A percentile compares a stretch with the other conserved stretches of the same genome.
Conservation (phyloP, 371 early-diverging fungal species). For the Smittium culicis region DNA sequence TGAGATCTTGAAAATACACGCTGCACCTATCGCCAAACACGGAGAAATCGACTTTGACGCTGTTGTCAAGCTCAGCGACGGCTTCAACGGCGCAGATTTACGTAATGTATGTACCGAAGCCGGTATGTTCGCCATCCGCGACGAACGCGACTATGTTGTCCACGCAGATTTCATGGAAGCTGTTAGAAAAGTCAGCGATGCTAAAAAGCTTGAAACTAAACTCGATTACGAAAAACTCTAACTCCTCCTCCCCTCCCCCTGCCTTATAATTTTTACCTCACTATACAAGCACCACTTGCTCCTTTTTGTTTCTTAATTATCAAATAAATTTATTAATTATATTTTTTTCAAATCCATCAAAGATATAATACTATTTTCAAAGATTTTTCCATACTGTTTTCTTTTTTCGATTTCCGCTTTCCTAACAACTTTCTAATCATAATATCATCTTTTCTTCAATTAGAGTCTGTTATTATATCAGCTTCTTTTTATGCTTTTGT, state of each 20-base stretch:
- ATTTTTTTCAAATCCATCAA: no score
- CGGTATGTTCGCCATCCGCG: constrained; percentile 99
- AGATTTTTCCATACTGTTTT: no score
- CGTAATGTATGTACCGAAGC: constrained; percentile 99
- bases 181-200: constrained; percentile 94
- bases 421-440: no score
- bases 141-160: constrained; percentile 93
- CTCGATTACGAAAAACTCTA: constrained; percentile 88
- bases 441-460: no score
- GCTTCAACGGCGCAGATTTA: constrained; percentile 99
- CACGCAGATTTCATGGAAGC: constrained; percentile 99
- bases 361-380: no score
- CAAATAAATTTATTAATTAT: no score
- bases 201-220: constrained; percentile 98
- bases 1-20: constrained; percentile 97
- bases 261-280: not conserved
- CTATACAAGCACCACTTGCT: no score
- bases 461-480: no score
- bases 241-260: constrained; percentile 8
- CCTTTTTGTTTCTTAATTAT: no score
- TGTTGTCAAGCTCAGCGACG: constrained; percentile 94
- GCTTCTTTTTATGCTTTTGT: no score
- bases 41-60: constrained; percentile 96
- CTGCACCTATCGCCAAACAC: constrained; percentile 81
- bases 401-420: no score